Evolutionary conservation across 1,284 basidiomycete species (phyloP).

Genomic region (Melampsora americana): DNA sequence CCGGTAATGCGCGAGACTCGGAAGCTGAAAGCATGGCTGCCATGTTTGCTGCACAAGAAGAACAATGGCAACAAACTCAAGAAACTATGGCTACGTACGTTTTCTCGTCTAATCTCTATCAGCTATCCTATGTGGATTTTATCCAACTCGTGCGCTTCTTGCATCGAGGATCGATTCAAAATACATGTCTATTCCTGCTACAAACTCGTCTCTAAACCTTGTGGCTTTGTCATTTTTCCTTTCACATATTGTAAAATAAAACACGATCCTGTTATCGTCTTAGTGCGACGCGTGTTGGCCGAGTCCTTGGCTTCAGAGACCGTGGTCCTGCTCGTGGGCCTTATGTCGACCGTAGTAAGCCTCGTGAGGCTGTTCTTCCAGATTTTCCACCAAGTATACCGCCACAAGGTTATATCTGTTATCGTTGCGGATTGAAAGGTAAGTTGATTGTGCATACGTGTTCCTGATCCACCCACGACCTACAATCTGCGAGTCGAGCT

Average conservation of each 20-base stretch:
- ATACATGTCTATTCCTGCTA: background rate
- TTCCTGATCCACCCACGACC: constrained; percentile 48
- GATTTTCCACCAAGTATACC: constrained; percentile 57
- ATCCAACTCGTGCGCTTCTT: too few relatives aligned
- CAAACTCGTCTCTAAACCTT: background rate
- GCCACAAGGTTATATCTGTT: constrained; percentile 96
- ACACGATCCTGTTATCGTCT: constrained; percentile 47
- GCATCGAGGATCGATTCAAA: too few relatives aligned
- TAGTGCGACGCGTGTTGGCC: constrained; percentile 45
- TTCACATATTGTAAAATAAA: background rate
- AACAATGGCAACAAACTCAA: constrained; percentile 93
- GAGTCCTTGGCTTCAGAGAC: constrained; percentile 58
- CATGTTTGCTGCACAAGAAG: constrained; percentile 86
- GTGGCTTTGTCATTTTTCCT: background rate
- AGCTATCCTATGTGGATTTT: too few relatives aligned
- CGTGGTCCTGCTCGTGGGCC: constrained; percentile 49
- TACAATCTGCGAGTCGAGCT: constrained; percentile 51
- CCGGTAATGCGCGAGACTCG: constrained; percentile 60
- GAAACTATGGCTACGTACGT: constrained; percentile 96
- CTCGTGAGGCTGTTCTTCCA: constrained; percentile 49
- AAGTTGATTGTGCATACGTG: constrained; percentile 49
- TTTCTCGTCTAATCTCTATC: constrained; percentile 51
- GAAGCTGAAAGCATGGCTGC: constrained; percentile 86
- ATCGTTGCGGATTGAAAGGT: constrained; percentile 97
- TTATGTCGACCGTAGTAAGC: constrained; percentile 46